phyloP scores from a whole-genome alignment of 352 stramenopile genomes.

The Globisporangium solare region DNA sequence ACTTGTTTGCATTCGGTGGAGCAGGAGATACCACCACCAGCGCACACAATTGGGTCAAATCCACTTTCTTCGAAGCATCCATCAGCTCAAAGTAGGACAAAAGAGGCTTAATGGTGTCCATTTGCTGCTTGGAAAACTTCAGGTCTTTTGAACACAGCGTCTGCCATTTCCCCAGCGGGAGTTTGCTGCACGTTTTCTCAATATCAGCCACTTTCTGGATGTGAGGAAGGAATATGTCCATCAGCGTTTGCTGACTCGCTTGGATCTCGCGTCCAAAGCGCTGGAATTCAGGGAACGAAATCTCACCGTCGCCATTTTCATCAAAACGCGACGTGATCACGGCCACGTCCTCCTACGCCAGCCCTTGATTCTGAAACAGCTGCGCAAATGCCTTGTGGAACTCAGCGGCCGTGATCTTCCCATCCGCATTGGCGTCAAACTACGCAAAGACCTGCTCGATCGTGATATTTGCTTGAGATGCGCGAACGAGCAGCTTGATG shows the following conservation, averaged over 20 bases:
- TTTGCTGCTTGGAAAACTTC: conserved; percentile 19
- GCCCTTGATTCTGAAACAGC: conserved; percentile 34
- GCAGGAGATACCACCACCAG: conserved; percentile 2
- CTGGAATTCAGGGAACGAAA: conserved; percentile 62
- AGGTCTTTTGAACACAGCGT: conserved; percentile 28
- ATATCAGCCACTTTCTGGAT: conserved; percentile 13
- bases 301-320: conserved; percentile 38
- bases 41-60: conserved; percentile 11
- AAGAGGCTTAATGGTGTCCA: conserved; percentile 18
- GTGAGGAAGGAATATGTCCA: conserved; percentile 22
- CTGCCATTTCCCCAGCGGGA: conserved; percentile 26
- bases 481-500: conserved; percentile 55
- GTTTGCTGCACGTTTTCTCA: neutral
- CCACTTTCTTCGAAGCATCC: conserved; percentile 19
- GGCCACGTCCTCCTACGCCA: conserved; percentile 32
- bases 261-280: conserved; percentile 42
- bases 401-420: conserved; percentile 47
- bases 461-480: conserved; percentile 35
- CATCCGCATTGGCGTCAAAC: conserved; percentile 63
- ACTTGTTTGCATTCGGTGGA: neutral
- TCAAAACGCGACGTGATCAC: conserved; percentile 49
- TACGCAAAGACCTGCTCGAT: conserved; percentile 71
- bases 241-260: conserved; percentile 24
- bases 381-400: conserved; percentile 50
- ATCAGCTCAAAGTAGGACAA: conserved; percentile 26